Percentiles rank a stretch among this genome's conserved stretches.
Evolutionary conservation across 768 basidiomycete species (phyloP).

Genomic region (Hysterangium stoloniferum): DNA sequence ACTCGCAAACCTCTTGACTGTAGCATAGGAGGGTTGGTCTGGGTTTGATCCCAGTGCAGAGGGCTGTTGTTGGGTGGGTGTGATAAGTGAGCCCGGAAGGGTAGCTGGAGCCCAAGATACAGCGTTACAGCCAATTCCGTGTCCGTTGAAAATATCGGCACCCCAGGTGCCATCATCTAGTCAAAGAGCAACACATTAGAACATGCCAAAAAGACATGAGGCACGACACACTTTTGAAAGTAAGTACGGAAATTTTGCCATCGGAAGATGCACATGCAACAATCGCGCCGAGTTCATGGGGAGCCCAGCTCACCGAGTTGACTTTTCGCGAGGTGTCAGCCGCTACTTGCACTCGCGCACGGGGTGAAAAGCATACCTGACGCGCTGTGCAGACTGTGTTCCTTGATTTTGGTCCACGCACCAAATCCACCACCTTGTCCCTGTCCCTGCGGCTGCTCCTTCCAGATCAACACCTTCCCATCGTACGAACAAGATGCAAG

Average conservation of each 20-base stretch:
- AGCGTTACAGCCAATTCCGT: slow-evolving; percentile 94
- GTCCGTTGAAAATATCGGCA: slow-evolving; percentile 90
- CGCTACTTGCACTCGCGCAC: too few relatives aligned
- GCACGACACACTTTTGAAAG: slow-evolving; percentile 89
- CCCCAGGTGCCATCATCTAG: slow-evolving; percentile 95
- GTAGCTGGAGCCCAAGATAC: slow-evolving; percentile 96
- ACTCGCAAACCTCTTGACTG: slow-evolving; percentile 87
- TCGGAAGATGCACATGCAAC: slow-evolving; percentile 96
- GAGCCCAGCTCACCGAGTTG: slow-evolving; percentile 99
- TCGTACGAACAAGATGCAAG: slow-evolving; percentile 98
- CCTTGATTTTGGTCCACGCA: slow-evolving; percentile 91
- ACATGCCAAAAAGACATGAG: background rate
- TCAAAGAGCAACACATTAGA: background rate
- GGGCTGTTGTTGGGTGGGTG: slow-evolving; percentile 44
- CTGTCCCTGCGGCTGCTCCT: slow-evolving; percentile 55
- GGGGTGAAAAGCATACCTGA: slow-evolving; percentile 85
- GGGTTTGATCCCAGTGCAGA: slow-evolving; percentile 31
- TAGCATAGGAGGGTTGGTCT: slow-evolving; percentile 32
- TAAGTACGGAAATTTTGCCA: slow-evolving; percentile 92
- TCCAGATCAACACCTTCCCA: slow-evolving; percentile 97
- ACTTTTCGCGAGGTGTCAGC: too few relatives aligned
- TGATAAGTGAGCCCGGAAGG: slow-evolving; percentile 77
- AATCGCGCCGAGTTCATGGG: slow-evolving; percentile 94
- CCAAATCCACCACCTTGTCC: slow-evolving; percentile 45
- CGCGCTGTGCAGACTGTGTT: slow-evolving; percentile 89